Evolutionary conservation across 495 filamentous ascomycete species (phyloP).

Genomic region (Lentithecium fluviatile): DNA sequence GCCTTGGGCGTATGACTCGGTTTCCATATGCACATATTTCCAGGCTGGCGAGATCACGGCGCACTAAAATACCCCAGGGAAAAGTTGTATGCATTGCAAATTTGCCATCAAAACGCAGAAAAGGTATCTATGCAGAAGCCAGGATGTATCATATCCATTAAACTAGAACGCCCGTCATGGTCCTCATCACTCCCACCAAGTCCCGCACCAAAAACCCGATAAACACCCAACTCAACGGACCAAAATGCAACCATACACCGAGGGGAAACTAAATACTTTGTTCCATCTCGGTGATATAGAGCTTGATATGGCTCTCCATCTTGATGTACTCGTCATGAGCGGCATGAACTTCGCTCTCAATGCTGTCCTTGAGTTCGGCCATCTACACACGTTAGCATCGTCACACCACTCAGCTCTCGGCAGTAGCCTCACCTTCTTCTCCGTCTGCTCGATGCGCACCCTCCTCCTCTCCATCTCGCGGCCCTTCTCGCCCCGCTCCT

Average conservation of each 20-base stretch:
- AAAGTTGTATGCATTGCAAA: no score
- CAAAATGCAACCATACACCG: neutral
- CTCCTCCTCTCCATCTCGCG: conserved; percentile 87
- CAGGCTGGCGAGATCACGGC: no score
- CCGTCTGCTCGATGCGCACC: conserved; percentile 92
- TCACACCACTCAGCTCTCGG: neutral
- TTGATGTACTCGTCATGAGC: conserved; percentile 92
- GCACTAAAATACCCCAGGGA: no score
- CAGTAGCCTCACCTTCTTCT: conserved; percentile 78
- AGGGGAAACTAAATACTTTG: conserved; percentile 53
- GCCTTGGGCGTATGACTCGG: no score
- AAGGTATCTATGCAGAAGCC: no score
- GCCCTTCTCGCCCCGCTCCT: conserved; percentile 80
- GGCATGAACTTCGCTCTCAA: conserved; percentile 84
- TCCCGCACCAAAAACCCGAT: no score
- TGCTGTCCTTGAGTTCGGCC: conserved; percentile 93
- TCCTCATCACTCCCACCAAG: no score
- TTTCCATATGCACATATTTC: no score
- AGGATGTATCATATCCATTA: no score
- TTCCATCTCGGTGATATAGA: conserved; percentile 99
- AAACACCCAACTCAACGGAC: neutral
- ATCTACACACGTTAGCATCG: conserved; percentile 61
- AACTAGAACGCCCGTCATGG: no score
- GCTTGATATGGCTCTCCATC: conserved; percentile 92
- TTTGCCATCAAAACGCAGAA: no score